Evolutionary conservation across 2,329 filamentous ascomycete species (phyloP), one percentile per base, ranked within the genome.

Genomic region (Sphaerulina vaccinii): DNA sequence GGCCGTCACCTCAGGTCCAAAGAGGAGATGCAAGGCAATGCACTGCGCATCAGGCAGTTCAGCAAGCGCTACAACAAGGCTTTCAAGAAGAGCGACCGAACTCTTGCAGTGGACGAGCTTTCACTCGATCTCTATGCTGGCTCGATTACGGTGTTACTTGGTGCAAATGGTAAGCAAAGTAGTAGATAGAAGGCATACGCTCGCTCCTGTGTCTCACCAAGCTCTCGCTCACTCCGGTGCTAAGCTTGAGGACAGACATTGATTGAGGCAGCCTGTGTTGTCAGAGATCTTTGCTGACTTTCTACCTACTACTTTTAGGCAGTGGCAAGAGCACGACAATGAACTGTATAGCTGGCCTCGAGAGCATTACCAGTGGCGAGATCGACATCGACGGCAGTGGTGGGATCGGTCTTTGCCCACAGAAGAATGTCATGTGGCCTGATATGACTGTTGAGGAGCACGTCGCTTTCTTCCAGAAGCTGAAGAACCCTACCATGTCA

Each of bases 391-490:
- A 91, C 58, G 85, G 85, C 1, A 85, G 83, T 8, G 88, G 88
- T 8, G 89, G 88, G 0, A 79, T 96, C 16, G 91, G 91, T 11
- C 84, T 95, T 36, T 92, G 90, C 51, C 91, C 91, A 0, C 91
- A 96, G 68, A 91, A 92, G 75, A 96, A 96, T 62, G 91, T 96
- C 5, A 79, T 96, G 24, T 96, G 91, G 90, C 87, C 92, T 61
- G 85, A 90, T 52, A 73, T 96, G 49, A 95, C 88, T 0, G 90
- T 95, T 0, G 82, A 84, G 62, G 90, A 96, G 68, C 91, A 96
- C 63, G 83, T 96, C 13, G 73, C 74, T 8, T 88, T 95, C 43
- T 96, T 96, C 74, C 92, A 93, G 67, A 78, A 79, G 39, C 77
- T 96, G 42, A 96, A 96, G 65, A 55, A 57, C 38, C 52, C 56